Evolutionary conservation across 75 land plant genomes (phyloP).

Genomic region (Larix kaempferi): DNA sequence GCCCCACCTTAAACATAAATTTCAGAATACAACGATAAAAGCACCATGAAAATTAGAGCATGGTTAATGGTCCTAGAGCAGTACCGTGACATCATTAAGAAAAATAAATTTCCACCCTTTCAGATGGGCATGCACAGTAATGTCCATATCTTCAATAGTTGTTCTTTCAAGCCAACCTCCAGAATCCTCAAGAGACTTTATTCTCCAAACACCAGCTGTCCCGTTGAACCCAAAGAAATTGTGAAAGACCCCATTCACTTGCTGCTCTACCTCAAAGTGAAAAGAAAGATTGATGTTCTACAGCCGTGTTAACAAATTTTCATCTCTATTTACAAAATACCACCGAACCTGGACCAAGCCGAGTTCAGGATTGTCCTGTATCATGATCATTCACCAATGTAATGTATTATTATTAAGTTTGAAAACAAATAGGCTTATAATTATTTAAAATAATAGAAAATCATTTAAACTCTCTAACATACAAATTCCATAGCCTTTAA

Average conservation of each 20-base stretch:
- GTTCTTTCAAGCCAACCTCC: conserved; percentile 93
- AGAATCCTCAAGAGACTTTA: conserved; percentile 75
- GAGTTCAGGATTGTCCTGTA: conserved; percentile 81
- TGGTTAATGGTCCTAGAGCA: conserved; percentile 5
- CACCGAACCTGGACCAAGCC: conserved; percentile 82
- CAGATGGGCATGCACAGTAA: conserved; percentile 85
- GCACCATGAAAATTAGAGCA: neutral
- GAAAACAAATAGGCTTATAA: too few species aligned
- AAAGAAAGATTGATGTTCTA: conserved; percentile 77
- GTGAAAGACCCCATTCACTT: conserved; percentile 78
- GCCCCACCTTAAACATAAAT: neutral
- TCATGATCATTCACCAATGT: neutral
- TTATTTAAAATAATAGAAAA: too few species aligned
- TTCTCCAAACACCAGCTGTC: conserved; percentile 88
- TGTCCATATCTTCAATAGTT: conserved; percentile 90
- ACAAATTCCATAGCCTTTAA: neutral
- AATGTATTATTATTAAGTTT: neutral
- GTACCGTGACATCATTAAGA: conserved; percentile 80
- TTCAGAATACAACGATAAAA: neutral
- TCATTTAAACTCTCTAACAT: neutral
- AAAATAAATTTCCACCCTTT: conserved; percentile 84
- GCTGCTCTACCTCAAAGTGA: conserved; percentile 93
- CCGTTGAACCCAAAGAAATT: conserved; percentile 89
- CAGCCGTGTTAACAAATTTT: conserved; percentile 71
- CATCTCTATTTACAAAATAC: conserved; percentile 86